Evolutionary conservation across 1,284 basidiomycete genomes (phyloP).

Genomic region (Ceratobasidium papillatum): DNA sequence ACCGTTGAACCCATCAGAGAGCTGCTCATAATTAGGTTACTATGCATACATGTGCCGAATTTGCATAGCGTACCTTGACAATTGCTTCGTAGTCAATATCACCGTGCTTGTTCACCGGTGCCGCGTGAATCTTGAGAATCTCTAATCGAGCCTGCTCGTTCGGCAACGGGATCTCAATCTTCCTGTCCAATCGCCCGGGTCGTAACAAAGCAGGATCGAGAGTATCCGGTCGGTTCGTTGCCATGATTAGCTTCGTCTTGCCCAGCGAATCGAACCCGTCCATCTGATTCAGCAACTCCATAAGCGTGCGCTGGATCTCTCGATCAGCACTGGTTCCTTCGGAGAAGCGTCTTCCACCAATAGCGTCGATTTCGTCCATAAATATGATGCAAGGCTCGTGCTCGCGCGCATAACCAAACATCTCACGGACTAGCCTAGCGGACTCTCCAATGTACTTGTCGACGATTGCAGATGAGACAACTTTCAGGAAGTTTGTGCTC

Average conservation of each 20-base stretch:
- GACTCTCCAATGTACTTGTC: slow-evolving; percentile 99
- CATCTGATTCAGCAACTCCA: slow-evolving; percentile 99
- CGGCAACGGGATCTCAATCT: slow-evolving; percentile 97
- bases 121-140: slow-evolving; percentile 97
- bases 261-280: slow-evolving; percentile 99
- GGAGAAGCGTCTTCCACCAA: slow-evolving; percentile 95
- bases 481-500: slow-evolving; percentile 97
- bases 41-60: slow-evolving; percentile 8
- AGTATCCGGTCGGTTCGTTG: slow-evolving; percentile 95
- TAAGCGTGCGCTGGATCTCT: slow-evolving; percentile 97
- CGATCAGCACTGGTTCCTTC: slow-evolving; percentile 98
- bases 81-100: slow-evolving; percentile 97
- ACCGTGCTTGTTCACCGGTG: slow-evolving; percentile 92
- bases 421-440: slow-evolving; percentile 92
- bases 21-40: slow-evolving; percentile 54
- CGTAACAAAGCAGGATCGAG: slow-evolving; percentile 96
- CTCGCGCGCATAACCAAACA: slow-evolving; percentile 98
- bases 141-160: slow-evolving; percentile 95
- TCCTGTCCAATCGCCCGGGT: slow-evolving; percentile 95
- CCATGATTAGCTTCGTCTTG: slow-evolving; percentile 98
- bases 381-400: slow-evolving; percentile 99
- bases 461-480: slow-evolving; percentile 98
- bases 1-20: slow-evolving; percentile 93
- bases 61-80: slow-evolving; percentile 74
- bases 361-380: slow-evolving; percentile 99